These are phyloP conservation scores for Paraconiothyrium sp. DNA, from an alignment of 2,329 filamentous ascomycete species.

Conservation along the genomic window DNA sequence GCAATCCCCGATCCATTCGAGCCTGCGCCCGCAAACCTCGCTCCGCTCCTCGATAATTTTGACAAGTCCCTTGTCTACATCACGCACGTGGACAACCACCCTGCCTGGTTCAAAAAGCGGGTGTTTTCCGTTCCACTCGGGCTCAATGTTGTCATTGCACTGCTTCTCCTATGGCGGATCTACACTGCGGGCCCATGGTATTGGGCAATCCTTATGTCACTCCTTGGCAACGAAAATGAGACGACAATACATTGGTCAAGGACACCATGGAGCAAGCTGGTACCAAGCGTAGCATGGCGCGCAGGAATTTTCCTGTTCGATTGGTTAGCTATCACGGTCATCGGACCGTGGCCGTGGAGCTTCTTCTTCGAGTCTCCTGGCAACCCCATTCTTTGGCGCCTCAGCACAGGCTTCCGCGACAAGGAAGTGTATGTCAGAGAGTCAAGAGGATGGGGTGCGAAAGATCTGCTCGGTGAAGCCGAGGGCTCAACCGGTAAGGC, in stretches of 20 bases:
- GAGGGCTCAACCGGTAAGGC: constrained; percentile 59
- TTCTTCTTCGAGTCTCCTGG: constrained; percentile 69
- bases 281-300: constrained; percentile 67
- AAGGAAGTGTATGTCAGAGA: constrained; percentile 83
- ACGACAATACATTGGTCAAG: constrained; percentile 68
- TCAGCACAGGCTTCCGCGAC: constrained; percentile 76
- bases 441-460: constrained; percentile 75
- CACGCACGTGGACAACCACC: constrained; percentile 80
- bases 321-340: constrained; percentile 63
- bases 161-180: constrained; percentile 73
- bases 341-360: constrained; percentile 58
- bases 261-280: constrained; percentile 65
- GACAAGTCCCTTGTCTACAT: constrained; percentile 79
- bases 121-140: constrained; percentile 82
- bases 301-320: constrained; percentile 76
- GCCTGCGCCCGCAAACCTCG: constrained; percentile 68
- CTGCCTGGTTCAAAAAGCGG: constrained; percentile 76
- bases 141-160: constrained; percentile 75
- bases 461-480: constrained; percentile 60
- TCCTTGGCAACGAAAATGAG: constrained; percentile 72
- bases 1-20: constrained; percentile 72
- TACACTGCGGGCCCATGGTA: constrained; percentile 78
- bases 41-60: constrained; percentile 73
- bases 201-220: constrained; percentile 69
- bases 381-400: constrained; percentile 77